Percentiles rank a stretch among this genome's conserved stretches.
Evolutionary conservation across 208 protist genomes (phyloP).

Genomic region (Trypanosoma boissoni): DNA sequence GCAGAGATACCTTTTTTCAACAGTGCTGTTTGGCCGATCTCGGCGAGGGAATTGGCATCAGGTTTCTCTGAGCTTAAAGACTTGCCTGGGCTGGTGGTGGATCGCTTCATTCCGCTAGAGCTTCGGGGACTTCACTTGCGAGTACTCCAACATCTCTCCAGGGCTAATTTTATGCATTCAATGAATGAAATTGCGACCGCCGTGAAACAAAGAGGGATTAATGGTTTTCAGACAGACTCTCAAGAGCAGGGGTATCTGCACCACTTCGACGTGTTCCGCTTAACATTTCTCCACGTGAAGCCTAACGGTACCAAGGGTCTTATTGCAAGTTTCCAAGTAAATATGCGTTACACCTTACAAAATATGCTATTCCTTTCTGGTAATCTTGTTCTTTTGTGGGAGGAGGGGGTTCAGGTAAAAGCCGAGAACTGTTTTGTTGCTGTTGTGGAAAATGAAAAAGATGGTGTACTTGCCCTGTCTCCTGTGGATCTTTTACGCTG

Average conservation of each 20-base stretch:
- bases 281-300: not conserved
- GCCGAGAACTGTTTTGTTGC: not conserved
- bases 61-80: not conserved
- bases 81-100: not conserved
- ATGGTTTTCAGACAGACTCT: not conserved
- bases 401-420: not conserved
- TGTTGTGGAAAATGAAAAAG: slow-evolving; percentile 2
- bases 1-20: not conserved
- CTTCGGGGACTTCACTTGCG: slow-evolving; percentile 3
- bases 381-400: not conserved
- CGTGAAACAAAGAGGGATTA: not conserved
- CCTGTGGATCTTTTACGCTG: not conserved
- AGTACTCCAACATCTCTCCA: slow-evolving; percentile 2
- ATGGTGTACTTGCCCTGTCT: not conserved
- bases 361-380: not conserved
- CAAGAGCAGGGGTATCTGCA: not conserved
- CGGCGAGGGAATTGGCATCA: not conserved
- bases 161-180: not conserved
- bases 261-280: not conserved
- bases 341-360: not conserved
- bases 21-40: not conserved
- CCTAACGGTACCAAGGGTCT: not conserved
- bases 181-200: not conserved
- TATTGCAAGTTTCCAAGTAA: not conserved
- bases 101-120: slow-evolving; percentile 4